These are phyloP conservation scores for Thalassiosira hispida DNA, from an alignment of 352 stramenopile genomes.

Conservation along the genomic window DNA sequence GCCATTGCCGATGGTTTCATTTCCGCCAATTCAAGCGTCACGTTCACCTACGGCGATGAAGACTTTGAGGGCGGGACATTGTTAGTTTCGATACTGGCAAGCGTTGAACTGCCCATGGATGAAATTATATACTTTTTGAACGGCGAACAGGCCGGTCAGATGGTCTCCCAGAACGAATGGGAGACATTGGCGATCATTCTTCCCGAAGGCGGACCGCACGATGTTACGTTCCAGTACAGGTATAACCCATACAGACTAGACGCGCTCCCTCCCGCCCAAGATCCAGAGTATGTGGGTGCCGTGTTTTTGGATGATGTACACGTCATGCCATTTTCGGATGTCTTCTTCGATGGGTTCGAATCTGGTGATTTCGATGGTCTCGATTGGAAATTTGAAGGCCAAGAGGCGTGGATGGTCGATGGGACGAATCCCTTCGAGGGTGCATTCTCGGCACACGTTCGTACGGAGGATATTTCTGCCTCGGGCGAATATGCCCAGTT, in stretches of 20 bases:
- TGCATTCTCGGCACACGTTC: slow-evolving; percentile 42
- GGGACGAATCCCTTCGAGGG: slow-evolving; percentile 42
- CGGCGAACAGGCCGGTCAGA: neutral
- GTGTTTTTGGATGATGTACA: slow-evolving; percentile 29
- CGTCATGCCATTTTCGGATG: slow-evolving; percentile 1
- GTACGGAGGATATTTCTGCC: slow-evolving; percentile 43
- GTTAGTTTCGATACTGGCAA: slow-evolving; percentile 17
- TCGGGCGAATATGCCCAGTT: slow-evolving; percentile 40
- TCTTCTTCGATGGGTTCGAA: slow-evolving; percentile 59
- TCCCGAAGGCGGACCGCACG: slow-evolving; percentile 23
- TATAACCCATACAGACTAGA: slow-evolving; percentile 20
- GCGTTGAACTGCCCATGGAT: slow-evolving; percentile 26
- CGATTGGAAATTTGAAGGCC: slow-evolving; percentile 36
- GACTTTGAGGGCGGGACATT: slow-evolving; percentile 27
- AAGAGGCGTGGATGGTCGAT: slow-evolving; percentile 45
- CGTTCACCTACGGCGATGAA: slow-evolving; percentile 12
- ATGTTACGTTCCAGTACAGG: slow-evolving; percentile 27
- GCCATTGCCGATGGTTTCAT: slow-evolving; percentile 1
- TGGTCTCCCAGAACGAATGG: slow-evolving; percentile 5
- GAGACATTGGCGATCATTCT: slow-evolving; percentile 4
- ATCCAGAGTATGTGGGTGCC: neutral
- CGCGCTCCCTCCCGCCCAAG: slow-evolving; percentile 6
- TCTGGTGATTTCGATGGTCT: slow-evolving; percentile 48
- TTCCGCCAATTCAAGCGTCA: slow-evolving; percentile 29
- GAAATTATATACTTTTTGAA: slow-evolving; percentile 27